Conservation (phyloP, 768 basidiomycete genomes). For the Tricholoma furcatifolium region DNA sequence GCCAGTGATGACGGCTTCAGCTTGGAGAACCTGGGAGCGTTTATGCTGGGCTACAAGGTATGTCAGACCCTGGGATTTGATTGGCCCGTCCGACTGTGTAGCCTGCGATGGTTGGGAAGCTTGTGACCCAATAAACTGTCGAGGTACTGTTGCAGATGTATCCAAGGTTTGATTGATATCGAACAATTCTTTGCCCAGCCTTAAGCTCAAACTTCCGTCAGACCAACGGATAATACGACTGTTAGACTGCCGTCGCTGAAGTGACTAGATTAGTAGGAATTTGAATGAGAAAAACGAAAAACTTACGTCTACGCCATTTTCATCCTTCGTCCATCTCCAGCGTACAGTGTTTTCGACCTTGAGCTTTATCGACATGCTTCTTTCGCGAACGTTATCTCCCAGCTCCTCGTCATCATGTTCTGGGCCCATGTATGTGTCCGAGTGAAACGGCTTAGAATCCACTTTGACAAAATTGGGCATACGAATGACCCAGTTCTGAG, state of each 20-base stretch:
- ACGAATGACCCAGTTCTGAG: slow-evolving; percentile 86
- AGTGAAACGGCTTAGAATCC: slow-evolving; percentile 87
- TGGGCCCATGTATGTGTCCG: slow-evolving; percentile 79
- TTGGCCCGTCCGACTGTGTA: slow-evolving; percentile 28
- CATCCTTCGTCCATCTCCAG: slow-evolving; percentile 91
- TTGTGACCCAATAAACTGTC: slow-evolving; percentile 49
- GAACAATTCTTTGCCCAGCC: slow-evolving; percentile 91
- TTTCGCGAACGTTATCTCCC: slow-evolving; percentile 65
- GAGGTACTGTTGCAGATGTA: slow-evolving; percentile 64
- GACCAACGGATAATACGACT: slow-evolving; percentile 93
- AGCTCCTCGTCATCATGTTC: slow-evolving; percentile 76
- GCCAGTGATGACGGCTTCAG: slow-evolving; percentile 81
- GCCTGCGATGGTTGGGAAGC: slow-evolving; percentile 42
- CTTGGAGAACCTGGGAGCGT: slow-evolving; percentile 80
- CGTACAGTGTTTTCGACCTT: slow-evolving; percentile 93
- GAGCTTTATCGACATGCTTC: slow-evolving; percentile 81
- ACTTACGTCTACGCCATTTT: slow-evolving; percentile 74
- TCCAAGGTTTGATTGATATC: slow-evolving; percentile 83
- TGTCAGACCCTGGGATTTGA: slow-evolving; percentile 72
- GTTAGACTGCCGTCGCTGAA: slow-evolving; percentile 83
- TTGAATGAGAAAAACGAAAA: slow-evolving; percentile 1
- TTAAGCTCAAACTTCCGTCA: slow-evolving; percentile 87
- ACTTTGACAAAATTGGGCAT: slow-evolving; percentile 94
- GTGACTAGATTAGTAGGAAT: slow-evolving; percentile 1
- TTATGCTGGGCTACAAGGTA: slow-evolving; percentile 92